Conservation (phyloP, 2,329 filamentous ascomycete species). For the Exophiala sp. region DNA sequence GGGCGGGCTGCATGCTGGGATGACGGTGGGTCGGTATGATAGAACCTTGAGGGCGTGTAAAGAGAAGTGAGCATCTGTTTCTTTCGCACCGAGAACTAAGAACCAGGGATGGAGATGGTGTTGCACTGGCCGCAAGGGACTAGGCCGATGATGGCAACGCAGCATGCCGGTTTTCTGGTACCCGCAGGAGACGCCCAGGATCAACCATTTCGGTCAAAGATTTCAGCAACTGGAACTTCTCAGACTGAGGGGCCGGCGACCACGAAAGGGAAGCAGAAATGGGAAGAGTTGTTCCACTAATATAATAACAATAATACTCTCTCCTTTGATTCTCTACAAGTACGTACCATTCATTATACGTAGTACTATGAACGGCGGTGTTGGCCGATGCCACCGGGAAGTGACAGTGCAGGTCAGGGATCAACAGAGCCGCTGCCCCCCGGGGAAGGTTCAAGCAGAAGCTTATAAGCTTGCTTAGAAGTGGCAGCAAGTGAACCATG, state of each 20-base stretch:
- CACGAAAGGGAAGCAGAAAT: too few relatives aligned
- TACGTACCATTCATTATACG: too few relatives aligned
- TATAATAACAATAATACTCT: too few relatives aligned
- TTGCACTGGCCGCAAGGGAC: slow-evolving; percentile 20
- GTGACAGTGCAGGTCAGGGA: too few relatives aligned
- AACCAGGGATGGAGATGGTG: slow-evolving; percentile 19
- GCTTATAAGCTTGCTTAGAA: background rate
- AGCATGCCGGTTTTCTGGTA: slow-evolving; percentile 5
- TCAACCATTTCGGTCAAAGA: background rate
- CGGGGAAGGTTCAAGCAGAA: background rate
- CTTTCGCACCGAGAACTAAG: background rate
- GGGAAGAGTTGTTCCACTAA: too few relatives aligned
- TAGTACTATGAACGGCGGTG: too few relatives aligned
- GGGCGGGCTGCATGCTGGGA: background rate
- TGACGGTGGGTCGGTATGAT: slow-evolving; percentile 4
- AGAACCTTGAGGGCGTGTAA: background rate
- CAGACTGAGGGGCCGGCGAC: too few relatives aligned
- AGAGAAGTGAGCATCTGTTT: background rate
- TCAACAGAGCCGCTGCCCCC: background rate
- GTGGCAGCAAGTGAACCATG: background rate
- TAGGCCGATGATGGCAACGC: slow-evolving; percentile 14
- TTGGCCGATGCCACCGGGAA: too few relatives aligned
- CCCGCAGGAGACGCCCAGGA: background rate
- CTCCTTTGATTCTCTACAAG: too few relatives aligned
- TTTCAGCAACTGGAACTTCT: too few relatives aligned